These are phyloP conservation scores for Cystofilobasidium ferigula DNA, from an alignment of 768 basidiomycete genomes.

Conservation along the genomic window DNA sequence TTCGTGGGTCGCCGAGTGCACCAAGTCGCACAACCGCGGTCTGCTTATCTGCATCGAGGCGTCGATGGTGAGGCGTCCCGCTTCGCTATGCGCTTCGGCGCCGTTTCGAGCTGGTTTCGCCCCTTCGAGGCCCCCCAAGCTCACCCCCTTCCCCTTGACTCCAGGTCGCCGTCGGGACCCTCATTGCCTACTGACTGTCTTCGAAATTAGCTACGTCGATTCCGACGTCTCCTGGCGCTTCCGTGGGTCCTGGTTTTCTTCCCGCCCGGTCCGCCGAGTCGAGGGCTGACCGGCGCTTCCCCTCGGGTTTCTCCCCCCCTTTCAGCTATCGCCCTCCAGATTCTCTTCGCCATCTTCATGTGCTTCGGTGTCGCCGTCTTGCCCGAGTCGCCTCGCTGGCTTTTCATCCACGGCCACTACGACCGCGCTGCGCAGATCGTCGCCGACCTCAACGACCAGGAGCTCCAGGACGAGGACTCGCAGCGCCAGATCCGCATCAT, in stretches of 20 bases:
- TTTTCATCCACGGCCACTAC: no score
- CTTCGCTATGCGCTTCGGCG: no score
- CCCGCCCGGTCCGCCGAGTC: no score
- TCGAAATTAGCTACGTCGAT: slow-evolving; percentile 41
- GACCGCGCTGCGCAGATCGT: no score
- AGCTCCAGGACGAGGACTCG: slow-evolving; percentile 30
- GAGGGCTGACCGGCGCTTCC: no score
- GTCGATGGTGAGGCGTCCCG: slow-evolving; percentile 33
- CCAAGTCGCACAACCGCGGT: slow-evolving; percentile 43
- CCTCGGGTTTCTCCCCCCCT: neutral
- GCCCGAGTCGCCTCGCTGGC: slow-evolving; percentile 34
- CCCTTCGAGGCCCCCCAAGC: no score
- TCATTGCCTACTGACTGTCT: slow-evolving; percentile 41
- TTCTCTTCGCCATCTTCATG: slow-evolving; percentile 41
- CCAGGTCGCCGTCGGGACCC: slow-evolving; percentile 40
- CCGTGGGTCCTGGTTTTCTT: slow-evolving; percentile 40
- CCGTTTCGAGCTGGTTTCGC: no score
- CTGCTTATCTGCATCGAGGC: slow-evolving; percentile 43
- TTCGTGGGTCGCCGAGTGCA: slow-evolving; percentile 45
- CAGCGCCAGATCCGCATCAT: slow-evolving; percentile 32
- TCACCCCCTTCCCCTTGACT: no score
- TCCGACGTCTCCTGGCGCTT: slow-evolving; percentile 41
- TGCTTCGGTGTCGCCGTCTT: slow-evolving; percentile 38
- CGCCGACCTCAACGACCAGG: no score
- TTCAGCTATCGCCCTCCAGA: slow-evolving; percentile 6